A percentile compares a stretch with the other conserved stretches of the same genome.
Conservation (phyloP, 164 flowering plant species). For the Dillenia suffruticosa region DNA sequence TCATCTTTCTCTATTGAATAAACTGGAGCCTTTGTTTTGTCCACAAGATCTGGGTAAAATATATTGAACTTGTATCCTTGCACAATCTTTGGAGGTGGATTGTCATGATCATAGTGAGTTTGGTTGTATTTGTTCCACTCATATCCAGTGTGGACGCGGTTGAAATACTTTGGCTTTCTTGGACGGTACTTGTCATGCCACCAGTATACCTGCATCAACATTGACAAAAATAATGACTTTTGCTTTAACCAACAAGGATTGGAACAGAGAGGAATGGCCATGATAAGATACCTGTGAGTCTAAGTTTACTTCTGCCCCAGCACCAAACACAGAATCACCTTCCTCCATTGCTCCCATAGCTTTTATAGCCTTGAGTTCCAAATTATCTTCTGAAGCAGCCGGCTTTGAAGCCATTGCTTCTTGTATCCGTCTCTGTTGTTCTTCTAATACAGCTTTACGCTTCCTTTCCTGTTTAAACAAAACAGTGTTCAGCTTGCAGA, state of each 20-base stretch:
- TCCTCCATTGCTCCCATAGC: slow-evolving; percentile 96
- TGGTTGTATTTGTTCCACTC: slow-evolving; percentile 99
- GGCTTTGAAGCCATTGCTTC: slow-evolving; percentile 75
- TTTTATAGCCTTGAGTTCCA: slow-evolving; percentile 76
- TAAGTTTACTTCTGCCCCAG: slow-evolving; percentile 87
- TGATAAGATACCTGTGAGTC: slow-evolving; percentile 73
- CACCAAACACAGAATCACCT: slow-evolving; percentile 91
- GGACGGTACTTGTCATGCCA: slow-evolving; percentile 99
- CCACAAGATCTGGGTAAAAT: slow-evolving; percentile 96
- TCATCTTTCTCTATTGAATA: slow-evolving; percentile 91
- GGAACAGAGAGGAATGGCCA: background rate
- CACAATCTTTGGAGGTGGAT: slow-evolving; percentile 97
- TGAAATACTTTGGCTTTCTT: slow-evolving; percentile 96
- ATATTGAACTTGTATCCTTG: slow-evolving; percentile 98
- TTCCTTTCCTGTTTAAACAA: slow-evolving; percentile 54
- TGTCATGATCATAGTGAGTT: slow-evolving; percentile 98
- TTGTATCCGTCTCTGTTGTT: slow-evolving; percentile 64
- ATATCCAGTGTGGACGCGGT: slow-evolving; percentile 98
- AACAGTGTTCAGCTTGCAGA: background rate
- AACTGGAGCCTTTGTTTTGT: slow-evolving; percentile 80
- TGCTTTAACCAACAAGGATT: background rate
- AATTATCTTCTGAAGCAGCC: slow-evolving; percentile 60
- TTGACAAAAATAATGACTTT: background rate
- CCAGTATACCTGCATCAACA: slow-evolving; percentile 82
- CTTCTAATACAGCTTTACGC: slow-evolving; percentile 66